Evolutionary conservation across 2,329 filamentous ascomycete genomes (phyloP).

Genomic region (Botrytis porri): DNA sequence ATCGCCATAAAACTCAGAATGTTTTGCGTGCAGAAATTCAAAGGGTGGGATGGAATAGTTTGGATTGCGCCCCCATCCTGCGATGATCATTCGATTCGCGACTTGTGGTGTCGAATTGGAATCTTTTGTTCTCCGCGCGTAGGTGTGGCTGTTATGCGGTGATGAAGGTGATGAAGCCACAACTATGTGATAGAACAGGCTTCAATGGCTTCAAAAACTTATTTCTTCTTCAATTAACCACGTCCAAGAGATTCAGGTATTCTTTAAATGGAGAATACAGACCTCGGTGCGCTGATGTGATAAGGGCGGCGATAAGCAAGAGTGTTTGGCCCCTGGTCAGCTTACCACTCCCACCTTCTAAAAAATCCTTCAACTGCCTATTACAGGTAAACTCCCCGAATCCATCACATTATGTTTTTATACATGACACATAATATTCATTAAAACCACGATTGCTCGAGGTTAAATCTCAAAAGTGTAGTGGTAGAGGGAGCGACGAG

Average conservation of each 20-base stretch:
- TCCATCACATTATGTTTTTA: background rate
- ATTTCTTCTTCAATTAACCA: background rate
- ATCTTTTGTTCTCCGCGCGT: background rate
- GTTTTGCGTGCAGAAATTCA: background rate
- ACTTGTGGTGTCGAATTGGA: background rate
- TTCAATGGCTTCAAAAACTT: background rate
- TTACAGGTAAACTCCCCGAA: background rate
- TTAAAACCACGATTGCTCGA: background rate
- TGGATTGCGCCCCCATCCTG: background rate
- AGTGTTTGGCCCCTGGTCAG: background rate
- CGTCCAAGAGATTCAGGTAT: background rate
- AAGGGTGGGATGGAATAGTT: background rate
- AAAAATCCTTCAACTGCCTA: constrained; percentile 8
- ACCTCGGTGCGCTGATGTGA: constrained; percentile 12
- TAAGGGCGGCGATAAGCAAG: constrained; percentile 10
- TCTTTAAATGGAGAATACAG: background rate
- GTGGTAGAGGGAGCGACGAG: background rate
- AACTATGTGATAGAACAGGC: background rate
- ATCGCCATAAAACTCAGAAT: background rate
- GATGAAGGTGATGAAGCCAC: background rate
- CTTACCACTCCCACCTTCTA: background rate
- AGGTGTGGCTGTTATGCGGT: background rate
- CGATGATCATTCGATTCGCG: background rate
- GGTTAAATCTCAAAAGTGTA: background rate
- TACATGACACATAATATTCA: background rate